These are phyloP conservation scores for Puccinia brachypodii DNA, from an alignment of 1,284 basidiomycete genomes.

Conservation along the genomic window DNA sequence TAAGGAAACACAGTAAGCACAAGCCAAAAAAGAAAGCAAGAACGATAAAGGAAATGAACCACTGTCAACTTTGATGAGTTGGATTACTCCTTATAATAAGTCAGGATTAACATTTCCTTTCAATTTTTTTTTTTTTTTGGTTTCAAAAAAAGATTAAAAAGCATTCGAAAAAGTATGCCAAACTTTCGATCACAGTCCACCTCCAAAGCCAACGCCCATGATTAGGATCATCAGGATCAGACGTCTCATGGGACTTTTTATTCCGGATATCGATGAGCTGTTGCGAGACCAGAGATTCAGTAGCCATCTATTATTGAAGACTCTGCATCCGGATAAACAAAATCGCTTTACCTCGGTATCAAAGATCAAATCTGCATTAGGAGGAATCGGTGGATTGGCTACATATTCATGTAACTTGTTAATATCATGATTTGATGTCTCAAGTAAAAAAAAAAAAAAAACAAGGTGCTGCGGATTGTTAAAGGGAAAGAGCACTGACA, in stretches of 20 bases:
- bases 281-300: neutral
- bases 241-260: neutral
- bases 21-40: too few relatives aligned
- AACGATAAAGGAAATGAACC: too few relatives aligned
- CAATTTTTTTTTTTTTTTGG: too few relatives aligned
- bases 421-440: neutral
- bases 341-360: slow-evolving; percentile 12
- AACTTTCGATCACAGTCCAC: neutral
- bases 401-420: neutral
- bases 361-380: slow-evolving; percentile 43
- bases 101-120: too few relatives aligned
- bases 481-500: neutral
- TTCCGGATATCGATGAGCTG: slow-evolving; percentile 5
- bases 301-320: neutral
- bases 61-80: too few relatives aligned
- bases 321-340: neutral
- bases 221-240: neutral
- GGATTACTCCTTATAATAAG: too few relatives aligned
- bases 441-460: neutral
- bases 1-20: too few relatives aligned
- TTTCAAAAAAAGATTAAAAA: slow-evolving; percentile 20
- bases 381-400: slow-evolving; percentile 33
- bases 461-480: neutral
- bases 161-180: neutral
- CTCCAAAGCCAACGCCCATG: neutral